Conservation (phyloP, 176 grass and related monocot species). For the Tillandsia leiboldiana region DNA sequence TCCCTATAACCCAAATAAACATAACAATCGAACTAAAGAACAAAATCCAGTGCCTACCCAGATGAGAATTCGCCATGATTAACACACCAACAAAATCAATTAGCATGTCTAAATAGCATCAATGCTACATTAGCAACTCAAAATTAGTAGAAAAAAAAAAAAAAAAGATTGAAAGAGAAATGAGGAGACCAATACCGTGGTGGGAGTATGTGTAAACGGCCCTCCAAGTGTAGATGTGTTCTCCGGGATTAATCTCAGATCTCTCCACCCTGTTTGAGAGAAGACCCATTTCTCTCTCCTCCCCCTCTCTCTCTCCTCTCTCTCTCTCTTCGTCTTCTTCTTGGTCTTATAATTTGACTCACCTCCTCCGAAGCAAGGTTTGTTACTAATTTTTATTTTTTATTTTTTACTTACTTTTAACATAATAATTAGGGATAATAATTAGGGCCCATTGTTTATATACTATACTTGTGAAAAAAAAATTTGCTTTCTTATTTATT, state of each 20-base stretch:
- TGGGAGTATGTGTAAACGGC: slow-evolving; percentile 89
- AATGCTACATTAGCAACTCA: neutral
- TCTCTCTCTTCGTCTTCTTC: neutral
- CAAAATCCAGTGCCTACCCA: neutral
- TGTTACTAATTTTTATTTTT: too few relatives aligned
- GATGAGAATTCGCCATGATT: neutral
- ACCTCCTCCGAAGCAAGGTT: neutral
- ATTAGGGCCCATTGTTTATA: too few relatives aligned
- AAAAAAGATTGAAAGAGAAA: neutral
- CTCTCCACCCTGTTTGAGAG: slow-evolving; percentile 70
- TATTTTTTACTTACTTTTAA: too few relatives aligned
- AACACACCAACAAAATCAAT: neutral
- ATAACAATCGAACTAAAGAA: neutral
- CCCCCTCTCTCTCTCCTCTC: slow-evolving; percentile 10
- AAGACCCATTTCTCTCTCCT: slow-evolving; percentile 50
- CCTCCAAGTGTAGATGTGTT: slow-evolving; percentile 94
- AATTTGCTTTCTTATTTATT: too few relatives aligned
- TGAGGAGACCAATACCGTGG: slow-evolving; percentile 46
- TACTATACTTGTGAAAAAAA: too few relatives aligned
- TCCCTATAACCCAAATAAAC: too few relatives aligned
- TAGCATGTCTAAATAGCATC: neutral
- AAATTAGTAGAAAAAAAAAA: neutral
- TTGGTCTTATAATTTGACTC: neutral
- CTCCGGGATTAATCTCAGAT: slow-evolving; percentile 71
- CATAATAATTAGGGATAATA: too few relatives aligned